phyloP scores from a whole-genome alignment of 495 filamentous ascomycete species.

The Annulohypoxylon maeteangense region DNA sequence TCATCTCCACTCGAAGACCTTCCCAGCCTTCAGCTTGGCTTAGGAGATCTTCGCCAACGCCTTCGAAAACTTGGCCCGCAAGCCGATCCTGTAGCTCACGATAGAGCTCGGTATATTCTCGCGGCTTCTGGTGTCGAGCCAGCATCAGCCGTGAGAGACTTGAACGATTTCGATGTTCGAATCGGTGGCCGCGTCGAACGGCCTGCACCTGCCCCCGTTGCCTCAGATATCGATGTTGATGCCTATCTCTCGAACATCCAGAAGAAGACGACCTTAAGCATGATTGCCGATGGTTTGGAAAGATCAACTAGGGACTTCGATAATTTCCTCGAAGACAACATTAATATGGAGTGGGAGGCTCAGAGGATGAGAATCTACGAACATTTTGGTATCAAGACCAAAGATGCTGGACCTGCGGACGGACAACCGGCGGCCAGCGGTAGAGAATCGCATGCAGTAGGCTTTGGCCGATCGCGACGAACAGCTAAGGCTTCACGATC shows the following conservation, averaged over 20 bases:
- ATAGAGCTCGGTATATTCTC: constrained; percentile 86
- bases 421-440: constrained; percentile 66
- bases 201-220: constrained; percentile 37
- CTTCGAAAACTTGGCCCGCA: constrained; percentile 77
- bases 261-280: constrained; percentile 87
- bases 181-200: constrained; percentile 48
- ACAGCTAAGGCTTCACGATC: constrained; percentile 52
- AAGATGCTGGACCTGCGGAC: constrained; percentile 58
- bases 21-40: constrained; percentile 79
- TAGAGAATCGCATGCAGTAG: constrained; percentile 55
- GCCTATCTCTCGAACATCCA: constrained; percentile 84
- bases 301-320: constrained; percentile 92
- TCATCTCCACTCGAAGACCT: constrained; percentile 65
- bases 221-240: constrained; percentile 79
- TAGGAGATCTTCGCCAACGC: constrained; percentile 86
- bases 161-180: constrained; percentile 66
- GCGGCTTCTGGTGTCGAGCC: constrained; percentile 89
- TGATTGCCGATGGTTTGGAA: constrained; percentile 88
- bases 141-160: constrained; percentile 78
- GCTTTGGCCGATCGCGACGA: constrained; percentile 66
- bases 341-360: constrained; percentile 93
- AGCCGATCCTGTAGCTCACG: constrained; percentile 60
- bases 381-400: constrained; percentile 88
- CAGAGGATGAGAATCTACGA: constrained; percentile 93
- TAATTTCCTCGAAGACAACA: constrained; percentile 88